Evolutionary conservation across 305 asterid genomes (phyloP), one percentile per base, ranked within the genome.

Genomic region (Fraxinus platypoda): DNA sequence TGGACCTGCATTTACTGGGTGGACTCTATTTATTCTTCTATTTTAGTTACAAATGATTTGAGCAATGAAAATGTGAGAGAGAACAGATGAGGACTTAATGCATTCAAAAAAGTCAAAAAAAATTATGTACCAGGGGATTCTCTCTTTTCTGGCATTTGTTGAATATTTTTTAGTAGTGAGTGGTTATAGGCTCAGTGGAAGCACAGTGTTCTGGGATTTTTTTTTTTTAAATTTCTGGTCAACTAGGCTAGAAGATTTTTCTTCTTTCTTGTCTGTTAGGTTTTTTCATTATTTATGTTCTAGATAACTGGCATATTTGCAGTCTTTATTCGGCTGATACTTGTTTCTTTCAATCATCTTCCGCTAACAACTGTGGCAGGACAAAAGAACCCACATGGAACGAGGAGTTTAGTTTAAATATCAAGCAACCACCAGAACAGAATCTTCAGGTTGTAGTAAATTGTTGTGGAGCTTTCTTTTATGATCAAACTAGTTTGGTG

Each of bases 311-410:
- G 23, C 38, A 23, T 11, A 8, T 73, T 83, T 74, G 15, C 1
- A 73, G 76, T 64, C 70, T 72, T 81, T 75, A 59, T 72, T 83
- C 37, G 11, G 19, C 57, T 21, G 34, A 71, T 78, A 78, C 12
- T 23, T 57, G 33, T 79, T 25, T 54, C 19, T 23, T 74, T 83
- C 78, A 78, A 81, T 79, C 12, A 52, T 74, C 25, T 73, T 73
- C 28, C 75, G 33, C 75, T 77, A 77, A 79, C 49, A 75, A 85
- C 88, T 88, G 72, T 82, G 82, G 84, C 93, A 96, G 99, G 94
- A 93, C 94, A 28, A 96, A 88, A 91, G 98, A 94, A 85, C 98
- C 99, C 52, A 91, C 91, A 19, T 94, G 99, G 99, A 96, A 94
- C 83, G 98, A 96, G 92, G 99, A 93, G 86, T 93, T 94, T 59